phyloP scores from a whole-genome alignment of 164 flowering plant species.

The Umbilicus rupestris region DNA sequence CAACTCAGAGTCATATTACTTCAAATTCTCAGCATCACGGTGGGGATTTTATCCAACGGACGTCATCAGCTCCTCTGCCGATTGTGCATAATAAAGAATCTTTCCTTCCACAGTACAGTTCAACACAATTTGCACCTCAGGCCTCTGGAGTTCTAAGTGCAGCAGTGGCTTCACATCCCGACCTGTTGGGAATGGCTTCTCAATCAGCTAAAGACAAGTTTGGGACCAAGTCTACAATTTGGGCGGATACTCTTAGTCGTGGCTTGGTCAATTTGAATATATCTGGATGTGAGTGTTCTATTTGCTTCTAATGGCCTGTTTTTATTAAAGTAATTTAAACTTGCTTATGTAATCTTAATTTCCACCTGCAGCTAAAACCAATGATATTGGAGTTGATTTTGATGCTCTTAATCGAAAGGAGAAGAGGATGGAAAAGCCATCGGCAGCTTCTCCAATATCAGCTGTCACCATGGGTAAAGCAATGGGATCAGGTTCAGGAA shows the following conservation, averaged over 20 bases:
- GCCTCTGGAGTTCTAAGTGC: slow-evolving; percentile 20
- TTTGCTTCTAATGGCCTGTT: background rate
- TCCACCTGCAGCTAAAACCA: slow-evolving; percentile 71
- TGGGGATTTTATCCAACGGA: slow-evolving; percentile 19
- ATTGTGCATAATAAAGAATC: slow-evolving; percentile 15
- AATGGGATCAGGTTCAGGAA: slow-evolving; percentile 96
- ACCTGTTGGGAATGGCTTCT: slow-evolving; percentile 30
- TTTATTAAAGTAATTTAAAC: too few relatives aligned
- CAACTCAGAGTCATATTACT: background rate
- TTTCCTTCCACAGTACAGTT: slow-evolving; percentile 17
- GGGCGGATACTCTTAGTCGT: slow-evolving; percentile 93
- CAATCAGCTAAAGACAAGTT: slow-evolving; percentile 66
- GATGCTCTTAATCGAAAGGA: slow-evolving; percentile 87
- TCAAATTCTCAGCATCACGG: slow-evolving; percentile 11
- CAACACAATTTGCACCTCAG: background rate
- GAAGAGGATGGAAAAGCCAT: slow-evolving; percentile 71
- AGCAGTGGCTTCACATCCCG: slow-evolving; percentile 21
- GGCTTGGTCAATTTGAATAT: slow-evolving; percentile 90
- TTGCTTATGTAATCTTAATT: background rate
- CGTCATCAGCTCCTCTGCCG: slow-evolving; percentile 9
- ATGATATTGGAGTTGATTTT: slow-evolving; percentile 93
- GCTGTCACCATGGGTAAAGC: slow-evolving; percentile 88
- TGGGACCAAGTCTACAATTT: slow-evolving; percentile 83
- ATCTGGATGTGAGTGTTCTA: slow-evolving; percentile 75
- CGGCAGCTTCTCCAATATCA: slow-evolving; percentile 46